Base-by-base conservation (phyloP, 306 rosid species). In the Vigna radiata region DNA sequence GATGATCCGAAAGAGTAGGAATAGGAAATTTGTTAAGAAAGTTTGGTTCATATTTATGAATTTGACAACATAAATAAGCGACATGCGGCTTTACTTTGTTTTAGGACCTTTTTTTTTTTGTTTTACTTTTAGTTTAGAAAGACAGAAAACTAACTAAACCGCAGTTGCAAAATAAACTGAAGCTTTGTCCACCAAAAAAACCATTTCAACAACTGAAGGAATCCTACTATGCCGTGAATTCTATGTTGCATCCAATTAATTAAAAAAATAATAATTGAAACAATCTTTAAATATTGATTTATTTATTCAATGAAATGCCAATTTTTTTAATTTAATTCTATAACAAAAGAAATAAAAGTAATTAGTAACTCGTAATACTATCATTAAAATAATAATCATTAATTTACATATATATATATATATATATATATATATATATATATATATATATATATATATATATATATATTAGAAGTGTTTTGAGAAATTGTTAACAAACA, bases 1-100 rank as follows among this genome's bases (percentile, higher is more conserved):
- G 75, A 90, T 68, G 95, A 92, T 91, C 97, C 98, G 60, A 71
- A 74, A 73, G 87, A 89, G 89, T 92, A 77, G 97, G 97, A 85
- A 47, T 61, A 76, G 86, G 87, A 84, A 75, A 80, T 66, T 85
- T 81, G 81, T 77, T 70, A 2, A 50, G 67, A 77, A 48, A 69
- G 11, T 25, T 41, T 63, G 67, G 80, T 66, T 82, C 16, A 29
- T 46, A 63, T 62, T 17, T 55, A 11, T 47, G 64, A 73, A 46
- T 18, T 49, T 54, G 18, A 67, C 54, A 50, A 67, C 49, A 49
- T 68, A 43, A 37, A 59, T 21, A 67, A 56, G n/a, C 14, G 13
- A 43, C 15, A 21, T 37, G 62, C 41, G 67, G 41, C 65, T 62
- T 70, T 43, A 33, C 55, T 58, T 31, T 17, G 43, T 69, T 78